phyloP scores from a whole-genome alignment of 805 yeast species.

The Metschnikowia koreensis region DNA sequence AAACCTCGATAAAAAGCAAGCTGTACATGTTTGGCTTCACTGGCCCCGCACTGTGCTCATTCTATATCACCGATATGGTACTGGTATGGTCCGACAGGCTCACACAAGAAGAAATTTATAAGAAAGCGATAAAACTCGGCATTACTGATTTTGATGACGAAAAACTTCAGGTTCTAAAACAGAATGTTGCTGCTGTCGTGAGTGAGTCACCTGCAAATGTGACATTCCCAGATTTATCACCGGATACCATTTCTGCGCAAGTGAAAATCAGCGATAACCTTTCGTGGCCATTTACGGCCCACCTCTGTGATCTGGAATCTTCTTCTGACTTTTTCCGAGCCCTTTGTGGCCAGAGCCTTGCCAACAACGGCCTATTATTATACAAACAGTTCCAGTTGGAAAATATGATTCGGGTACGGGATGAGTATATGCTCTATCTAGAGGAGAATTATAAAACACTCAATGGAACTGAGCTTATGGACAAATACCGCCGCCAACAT shows the following conservation, averaged over 20 bases:
- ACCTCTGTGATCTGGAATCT: conserved; percentile 3
- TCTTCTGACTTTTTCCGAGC: conserved; percentile 19
- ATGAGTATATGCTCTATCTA: conserved; percentile 31
- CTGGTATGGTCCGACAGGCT: conserved; percentile 28
- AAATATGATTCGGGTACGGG: conserved; percentile 25
- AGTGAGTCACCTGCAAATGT: background rate
- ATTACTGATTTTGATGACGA: conserved; percentile 25
- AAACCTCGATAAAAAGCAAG: conserved; percentile 3
- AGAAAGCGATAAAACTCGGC: conserved; percentile 25
- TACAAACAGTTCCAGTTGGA: conserved; percentile 22
- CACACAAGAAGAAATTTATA: conserved; percentile 13
- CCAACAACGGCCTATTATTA: conserved; percentile 21
- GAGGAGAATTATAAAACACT: conserved; percentile 34
- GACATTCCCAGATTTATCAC: background rate
- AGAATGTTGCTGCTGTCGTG: conserved; percentile 9
- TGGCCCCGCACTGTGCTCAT: conserved; percentile 19
- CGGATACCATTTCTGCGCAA: conserved; percentile 1
- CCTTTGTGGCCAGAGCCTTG: conserved; percentile 23
- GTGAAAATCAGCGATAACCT: conserved; percentile 14
- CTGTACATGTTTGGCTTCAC: conserved; percentile 14
- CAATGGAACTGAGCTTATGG: conserved; percentile 35
- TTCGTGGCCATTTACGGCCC: conserved; percentile 24
- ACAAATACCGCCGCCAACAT: conserved; percentile 24
- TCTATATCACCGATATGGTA: conserved; percentile 28
- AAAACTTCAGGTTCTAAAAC: conserved; percentile 18